phyloP scores from a whole-genome alignment of 73 alveolate genomes.

The Urostyla sp. region DNA sequence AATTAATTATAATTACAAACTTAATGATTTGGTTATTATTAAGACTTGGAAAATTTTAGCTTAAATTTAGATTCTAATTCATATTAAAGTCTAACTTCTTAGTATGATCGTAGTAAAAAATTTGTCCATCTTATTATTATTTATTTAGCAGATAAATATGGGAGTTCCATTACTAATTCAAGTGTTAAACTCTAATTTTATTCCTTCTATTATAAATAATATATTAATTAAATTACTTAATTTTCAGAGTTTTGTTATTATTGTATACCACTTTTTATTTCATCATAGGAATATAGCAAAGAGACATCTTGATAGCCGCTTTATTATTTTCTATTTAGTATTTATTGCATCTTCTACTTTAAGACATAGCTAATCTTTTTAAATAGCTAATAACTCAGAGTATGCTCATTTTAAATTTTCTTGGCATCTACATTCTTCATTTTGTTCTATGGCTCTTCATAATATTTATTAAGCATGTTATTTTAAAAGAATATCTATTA shows the following conservation, averaged over 20 bases:
- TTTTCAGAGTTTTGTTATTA: no score
- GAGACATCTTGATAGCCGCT: constrained; percentile 33
- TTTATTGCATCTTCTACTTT: constrained; percentile 5
- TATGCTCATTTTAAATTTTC: background rate
- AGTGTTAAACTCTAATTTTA: background rate
- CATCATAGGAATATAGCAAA: constrained; percentile 15
- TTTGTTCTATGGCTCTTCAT: background rate
- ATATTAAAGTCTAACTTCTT: background rate
- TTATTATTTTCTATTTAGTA: constrained; percentile 22
- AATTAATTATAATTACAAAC: background rate
- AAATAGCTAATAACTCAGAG: background rate
- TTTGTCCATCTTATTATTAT: constrained; percentile 45
- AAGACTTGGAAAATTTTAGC: background rate
- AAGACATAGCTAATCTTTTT: constrained; percentile 2
- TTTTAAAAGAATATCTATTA: background rate
- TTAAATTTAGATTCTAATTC: constrained; percentile 6
- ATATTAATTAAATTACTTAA: no score
- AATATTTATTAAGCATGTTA: background rate
- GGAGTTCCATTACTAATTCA: constrained; percentile 3
- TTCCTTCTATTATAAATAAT: no score
- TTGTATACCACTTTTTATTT: no score
- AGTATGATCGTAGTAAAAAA: constrained; percentile 19
- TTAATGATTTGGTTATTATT: background rate
- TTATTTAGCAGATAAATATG: constrained; percentile 19
- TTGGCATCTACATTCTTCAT: background rate